Evolutionary conservation across 2,329 filamentous ascomycete genomes (phyloP).

Genomic region (Diaporthe helianthi): DNA sequence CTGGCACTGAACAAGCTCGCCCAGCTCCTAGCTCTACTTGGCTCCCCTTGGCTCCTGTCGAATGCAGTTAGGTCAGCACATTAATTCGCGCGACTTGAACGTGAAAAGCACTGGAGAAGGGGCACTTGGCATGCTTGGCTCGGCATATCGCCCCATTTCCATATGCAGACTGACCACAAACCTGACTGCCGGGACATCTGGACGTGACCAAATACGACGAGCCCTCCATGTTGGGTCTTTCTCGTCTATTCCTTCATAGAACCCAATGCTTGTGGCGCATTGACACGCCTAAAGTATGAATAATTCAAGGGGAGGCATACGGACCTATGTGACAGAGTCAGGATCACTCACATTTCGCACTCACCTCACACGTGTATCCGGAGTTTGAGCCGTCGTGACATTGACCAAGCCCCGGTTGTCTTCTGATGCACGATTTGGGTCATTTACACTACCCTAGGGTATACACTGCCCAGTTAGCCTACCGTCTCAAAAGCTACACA

Average conservation of each 20-base stretch:
- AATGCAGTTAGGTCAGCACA: conserved; percentile 8
- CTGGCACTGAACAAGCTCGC: not conserved
- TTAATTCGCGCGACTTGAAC: not conserved
- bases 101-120: not conserved
- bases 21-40: not conserved
- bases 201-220: not conserved
- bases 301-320: not conserved
- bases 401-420: too few species aligned
- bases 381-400: not conserved
- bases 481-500: not conserved
- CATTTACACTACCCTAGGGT: too few species aligned
- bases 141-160: not conserved
- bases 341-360: not conserved
- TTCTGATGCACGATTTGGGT: too few species aligned
- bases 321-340: not conserved
- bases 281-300: not conserved
- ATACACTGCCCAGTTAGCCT: too few species aligned
- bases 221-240: too few species aligned
- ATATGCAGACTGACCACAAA: not conserved
- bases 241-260: too few species aligned
- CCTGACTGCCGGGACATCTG: not conserved
- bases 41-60: not conserved
- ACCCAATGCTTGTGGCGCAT: not conserved
- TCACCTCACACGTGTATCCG: not conserved
- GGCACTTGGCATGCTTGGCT: conserved; percentile 10